Base-by-base conservation (phyloP, 768 basidiomycete genomes). In the Lenzites betulinus region DNA sequence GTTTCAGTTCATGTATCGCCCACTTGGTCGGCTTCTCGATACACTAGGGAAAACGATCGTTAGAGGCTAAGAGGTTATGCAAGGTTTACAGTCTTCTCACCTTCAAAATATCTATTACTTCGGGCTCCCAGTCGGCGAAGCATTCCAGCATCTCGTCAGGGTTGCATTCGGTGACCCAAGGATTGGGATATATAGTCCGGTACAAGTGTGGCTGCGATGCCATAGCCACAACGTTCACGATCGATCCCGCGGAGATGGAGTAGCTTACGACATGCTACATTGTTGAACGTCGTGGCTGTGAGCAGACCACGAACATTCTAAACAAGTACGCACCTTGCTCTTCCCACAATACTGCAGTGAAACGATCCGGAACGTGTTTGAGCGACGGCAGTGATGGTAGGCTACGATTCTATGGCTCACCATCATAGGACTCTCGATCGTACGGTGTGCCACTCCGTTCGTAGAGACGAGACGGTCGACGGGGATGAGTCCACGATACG, bases 201-300 rank as follows among this genome's bases (percentile, higher is more conserved):
- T 78, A 73, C 30, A 74, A 71, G 30, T 75, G 62, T 16, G 74
- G 73, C 13, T 78, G 61, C 30, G 78, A 77, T 2, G 73, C 67
- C 61, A 80, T 75, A 0, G 78, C 75, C 26, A 81, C 79, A 16
- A 82, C 74, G 61, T 83, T 82, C 28, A 79, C 74, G 11, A 80
- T 65, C 23, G 71, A 75, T 1, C 78, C 77, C 59, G 72, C 72
- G 1, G 79, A 78, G 43, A 82, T 79, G 1, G 77, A 75, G 64
- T 82, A 82, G 63, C 77, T 76, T 30, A 83, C 80, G 36, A 81
- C 74, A 57, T 81, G 80, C 80, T 80, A 57, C 4, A 43, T 18
- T 30, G 35, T 18, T 30, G 38, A 26, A 7, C n/a, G 22, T 20
- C 23, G 44, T 23, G 38, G 4, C 38, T 39, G 38, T 39, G 38